These are phyloP conservation scores for Paecilomyces variotii DNA, from an alignment of 2,329 filamentous ascomycete genomes.

Conservation along the genomic window DNA sequence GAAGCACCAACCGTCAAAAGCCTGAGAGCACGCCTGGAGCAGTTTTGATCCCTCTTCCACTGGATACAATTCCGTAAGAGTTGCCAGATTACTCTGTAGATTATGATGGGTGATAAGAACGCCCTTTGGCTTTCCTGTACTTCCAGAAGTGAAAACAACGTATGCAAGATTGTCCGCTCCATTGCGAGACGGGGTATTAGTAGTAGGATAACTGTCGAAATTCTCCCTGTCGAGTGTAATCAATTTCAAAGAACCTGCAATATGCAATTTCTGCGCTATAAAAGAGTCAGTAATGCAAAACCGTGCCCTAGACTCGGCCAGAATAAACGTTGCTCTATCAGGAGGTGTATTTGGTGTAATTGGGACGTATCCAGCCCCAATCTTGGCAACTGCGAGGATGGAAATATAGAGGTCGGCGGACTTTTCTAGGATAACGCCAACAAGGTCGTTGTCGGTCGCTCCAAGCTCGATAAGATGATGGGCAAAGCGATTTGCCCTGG, in stretches of 20 bases:
- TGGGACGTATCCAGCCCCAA: conserved; percentile 72
- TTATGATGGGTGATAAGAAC: conserved; percentile 70
- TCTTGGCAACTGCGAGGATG: conserved; percentile 66
- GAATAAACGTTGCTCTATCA: conserved; percentile 53
- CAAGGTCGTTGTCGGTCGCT: conserved; percentile 46
- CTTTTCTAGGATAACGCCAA: conserved; percentile 74
- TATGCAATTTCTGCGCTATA: background rate
- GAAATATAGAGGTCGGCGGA: conserved; percentile 63
- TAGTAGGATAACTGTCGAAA: conserved; percentile 8
- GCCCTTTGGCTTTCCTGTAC: conserved; percentile 71
- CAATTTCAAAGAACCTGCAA: conserved; percentile 7
- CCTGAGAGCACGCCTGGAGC: conserved; percentile 74
- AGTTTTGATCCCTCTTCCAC: conserved; percentile 48
- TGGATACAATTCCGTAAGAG: conserved; percentile 60
- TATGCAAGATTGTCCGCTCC: conserved; percentile 54
- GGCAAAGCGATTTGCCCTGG: conserved; percentile 56
- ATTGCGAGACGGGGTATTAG: conserved; percentile 6
- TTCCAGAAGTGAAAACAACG: conserved; percentile 76
- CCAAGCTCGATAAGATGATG: conserved; percentile 44
- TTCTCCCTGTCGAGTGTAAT: conserved; percentile 8
- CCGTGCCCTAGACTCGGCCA: conserved; percentile 51
- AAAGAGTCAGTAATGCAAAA: conserved; percentile 34
- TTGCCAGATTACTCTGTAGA: conserved; percentile 65
- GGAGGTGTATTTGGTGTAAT: conserved; percentile 63
- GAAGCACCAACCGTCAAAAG: conserved; percentile 54